Evolutionary conservation across 2,329 filamentous ascomycete genomes (phyloP).

Genomic region (Cyclaneusma minus): DNA sequence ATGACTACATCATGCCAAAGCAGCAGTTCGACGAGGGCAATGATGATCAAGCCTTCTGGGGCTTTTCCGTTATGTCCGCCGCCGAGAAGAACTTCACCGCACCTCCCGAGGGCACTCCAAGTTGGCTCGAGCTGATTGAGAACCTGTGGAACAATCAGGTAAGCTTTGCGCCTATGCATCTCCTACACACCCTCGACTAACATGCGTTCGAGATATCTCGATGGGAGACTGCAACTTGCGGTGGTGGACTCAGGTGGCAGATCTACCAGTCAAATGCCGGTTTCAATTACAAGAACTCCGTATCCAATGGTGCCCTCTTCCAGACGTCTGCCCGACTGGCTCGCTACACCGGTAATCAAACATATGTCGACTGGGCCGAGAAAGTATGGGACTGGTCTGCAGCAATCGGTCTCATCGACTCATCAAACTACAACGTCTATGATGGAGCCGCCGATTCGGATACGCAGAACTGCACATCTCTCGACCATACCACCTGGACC

Average conservation of each 20-base stretch:
- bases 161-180: too few species aligned
- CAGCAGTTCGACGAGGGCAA: slow-evolving; percentile 51
- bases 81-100: slow-evolving; percentile 54
- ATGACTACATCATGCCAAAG: slow-evolving; percentile 42
- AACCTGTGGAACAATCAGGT: slow-evolving; percentile 61
- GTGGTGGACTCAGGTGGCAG: slow-evolving; percentile 67
- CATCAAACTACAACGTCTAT: slow-evolving; percentile 33
- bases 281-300: slow-evolving; percentile 69
- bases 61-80: slow-evolving; percentile 48
- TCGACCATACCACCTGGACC: slow-evolving; percentile 43
- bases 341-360: slow-evolving; percentile 50
- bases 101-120: slow-evolving; percentile 35
- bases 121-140: slow-evolving; percentile 50
- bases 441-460: slow-evolving; percentile 42
- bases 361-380: slow-evolving; percentile 50
- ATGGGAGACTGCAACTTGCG: slow-evolving; percentile 54
- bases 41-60: slow-evolving; percentile 65
- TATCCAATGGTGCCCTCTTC: slow-evolving; percentile 73
- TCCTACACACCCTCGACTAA: too few species aligned
- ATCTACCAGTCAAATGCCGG: slow-evolving; percentile 66
- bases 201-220: too few species aligned
- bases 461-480: slow-evolving; percentile 30
- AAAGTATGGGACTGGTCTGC: slow-evolving; percentile 52
- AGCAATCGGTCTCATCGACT: slow-evolving; percentile 39
- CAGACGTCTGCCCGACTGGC: slow-evolving; percentile 64